Conservation (phyloP, 2,329 filamentous ascomycete genomes). For the Colletotrichum gloeosporioides region DNA sequence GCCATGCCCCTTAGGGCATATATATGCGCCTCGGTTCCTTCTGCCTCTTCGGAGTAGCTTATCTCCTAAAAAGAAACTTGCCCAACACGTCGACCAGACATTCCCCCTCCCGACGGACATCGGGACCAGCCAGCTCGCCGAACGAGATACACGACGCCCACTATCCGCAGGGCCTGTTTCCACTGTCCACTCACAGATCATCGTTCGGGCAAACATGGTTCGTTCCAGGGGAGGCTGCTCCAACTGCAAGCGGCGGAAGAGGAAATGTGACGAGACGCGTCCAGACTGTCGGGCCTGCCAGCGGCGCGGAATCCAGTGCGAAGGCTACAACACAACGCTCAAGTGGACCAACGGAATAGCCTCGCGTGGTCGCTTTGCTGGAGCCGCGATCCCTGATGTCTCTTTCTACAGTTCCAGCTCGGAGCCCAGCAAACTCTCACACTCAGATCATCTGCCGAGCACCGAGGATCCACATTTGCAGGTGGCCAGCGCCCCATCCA, state of each 20-base stretch:
- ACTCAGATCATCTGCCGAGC: not conserved
- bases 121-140: not conserved
- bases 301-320: conserved; percentile 15
- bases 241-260: conserved; percentile 22
- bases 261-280: conserved; percentile 24
- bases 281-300: conserved; percentile 20
- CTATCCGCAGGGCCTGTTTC: not conserved
- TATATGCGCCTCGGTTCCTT: conserved; percentile 11
- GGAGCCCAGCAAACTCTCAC: not conserved
- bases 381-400: conserved; percentile 2
- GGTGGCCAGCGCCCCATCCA: not conserved
- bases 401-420: not conserved
- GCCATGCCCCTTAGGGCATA: conserved; percentile 13
- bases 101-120: not conserved
- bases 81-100: not conserved
- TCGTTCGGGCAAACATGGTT: not conserved
- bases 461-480: not conserved
- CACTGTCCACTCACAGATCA: not conserved
- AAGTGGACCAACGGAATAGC: conserved; percentile 23
- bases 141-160: not conserved
- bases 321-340: conserved; percentile 19
- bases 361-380: conserved; percentile 18
- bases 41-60: not conserved
- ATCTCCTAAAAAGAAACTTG: not conserved
- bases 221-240: conserved; percentile 21